A percentile compares a stretch with the other conserved stretches of the same genome.
Conservation (phyloP, 176 grass and related monocot genomes). For the Oryza rufipogon region DNA sequence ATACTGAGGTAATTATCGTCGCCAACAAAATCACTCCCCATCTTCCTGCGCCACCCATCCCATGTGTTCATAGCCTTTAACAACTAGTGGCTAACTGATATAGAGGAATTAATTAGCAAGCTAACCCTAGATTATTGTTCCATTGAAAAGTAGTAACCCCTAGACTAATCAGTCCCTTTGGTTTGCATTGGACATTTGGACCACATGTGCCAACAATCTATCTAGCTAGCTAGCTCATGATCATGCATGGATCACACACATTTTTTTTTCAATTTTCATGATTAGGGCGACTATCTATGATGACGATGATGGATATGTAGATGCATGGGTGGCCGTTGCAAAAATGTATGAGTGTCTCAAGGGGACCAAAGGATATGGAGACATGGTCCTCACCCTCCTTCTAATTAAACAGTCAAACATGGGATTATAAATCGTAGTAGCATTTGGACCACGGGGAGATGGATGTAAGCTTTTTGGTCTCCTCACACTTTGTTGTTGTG, state of each 20-base stretch:
- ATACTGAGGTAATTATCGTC: neutral
- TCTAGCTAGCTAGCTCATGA: neutral
- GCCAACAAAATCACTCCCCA: neutral
- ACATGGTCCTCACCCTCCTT: conserved; percentile 49
- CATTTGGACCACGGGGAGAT: conserved; percentile 7
- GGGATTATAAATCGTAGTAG: neutral
- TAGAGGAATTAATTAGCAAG: neutral
- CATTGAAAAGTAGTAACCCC: conserved; percentile 3
- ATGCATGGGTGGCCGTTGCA: neutral
- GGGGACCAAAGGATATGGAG: conserved; percentile 35
- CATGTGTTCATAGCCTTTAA: conserved; percentile 26
- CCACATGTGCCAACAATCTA: conserved; percentile 34
- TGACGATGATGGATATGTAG: neutral
- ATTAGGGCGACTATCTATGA: conserved; percentile 2
- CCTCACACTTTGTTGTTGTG: neutral
- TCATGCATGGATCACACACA: neutral
- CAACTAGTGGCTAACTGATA: neutral
- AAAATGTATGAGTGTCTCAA: neutral
- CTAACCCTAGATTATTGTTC: neutral
- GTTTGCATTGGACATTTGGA: conserved; percentile 16
- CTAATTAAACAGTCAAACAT: conserved; percentile 40
- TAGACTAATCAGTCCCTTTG: conserved; percentile 12
- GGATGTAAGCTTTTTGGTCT: conserved; percentile 15
- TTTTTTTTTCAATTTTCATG: neutral
- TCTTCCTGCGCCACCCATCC: neutral